These are phyloP conservation scores for Mortierella sp. DNA, from an alignment of 371 early-diverging fungal genomes.

Conservation along the genomic window DNA sequence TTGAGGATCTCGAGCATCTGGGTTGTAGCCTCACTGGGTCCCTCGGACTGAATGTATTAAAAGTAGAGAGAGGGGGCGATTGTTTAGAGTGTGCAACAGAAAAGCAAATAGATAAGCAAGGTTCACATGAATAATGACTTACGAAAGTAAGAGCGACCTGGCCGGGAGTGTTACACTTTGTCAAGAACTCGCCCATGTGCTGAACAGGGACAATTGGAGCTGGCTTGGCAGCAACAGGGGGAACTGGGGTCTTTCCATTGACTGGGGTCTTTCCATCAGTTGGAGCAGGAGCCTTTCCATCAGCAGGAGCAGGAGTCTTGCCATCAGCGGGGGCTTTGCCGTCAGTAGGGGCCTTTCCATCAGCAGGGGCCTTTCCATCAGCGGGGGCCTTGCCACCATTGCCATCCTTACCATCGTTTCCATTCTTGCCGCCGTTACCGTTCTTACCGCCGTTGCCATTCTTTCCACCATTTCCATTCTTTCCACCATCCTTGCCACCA, in stretches of 20 bases:
- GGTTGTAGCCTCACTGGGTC: constrained; percentile 72
- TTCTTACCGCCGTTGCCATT: constrained; percentile 8
- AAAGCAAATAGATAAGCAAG: neutral
- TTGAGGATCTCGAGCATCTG: constrained; percentile 67
- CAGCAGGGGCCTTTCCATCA: neutral
- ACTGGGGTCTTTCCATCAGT: constrained; percentile 12
- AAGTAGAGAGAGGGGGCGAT: constrained; percentile 44
- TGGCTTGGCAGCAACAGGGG: constrained; percentile 19
- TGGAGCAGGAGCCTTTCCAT: constrained; percentile 13
- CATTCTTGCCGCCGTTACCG: neutral
- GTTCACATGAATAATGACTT: constrained; percentile 17
- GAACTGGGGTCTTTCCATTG: constrained; percentile 2
- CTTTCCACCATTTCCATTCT: neutral
- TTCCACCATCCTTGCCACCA: constrained; percentile 6
- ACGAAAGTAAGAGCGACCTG: constrained; percentile 70
- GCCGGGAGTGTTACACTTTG: constrained; percentile 63
- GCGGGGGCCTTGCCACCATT: constrained; percentile 8
- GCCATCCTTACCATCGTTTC: neutral
- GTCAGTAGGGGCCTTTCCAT: neutral
- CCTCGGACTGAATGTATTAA: constrained; percentile 61
- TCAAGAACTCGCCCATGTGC: constrained; percentile 52
- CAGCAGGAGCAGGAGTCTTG: neutral
- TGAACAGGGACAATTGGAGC: constrained; percentile 48
- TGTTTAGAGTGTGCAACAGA: neutral
- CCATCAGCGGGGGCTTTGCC: constrained; percentile 13